Evolutionary conservation across 352 stramenopile genomes (phyloP), one percentile per base, ranked within the genome.

Genomic region (Phytopythium montanum): DNA sequence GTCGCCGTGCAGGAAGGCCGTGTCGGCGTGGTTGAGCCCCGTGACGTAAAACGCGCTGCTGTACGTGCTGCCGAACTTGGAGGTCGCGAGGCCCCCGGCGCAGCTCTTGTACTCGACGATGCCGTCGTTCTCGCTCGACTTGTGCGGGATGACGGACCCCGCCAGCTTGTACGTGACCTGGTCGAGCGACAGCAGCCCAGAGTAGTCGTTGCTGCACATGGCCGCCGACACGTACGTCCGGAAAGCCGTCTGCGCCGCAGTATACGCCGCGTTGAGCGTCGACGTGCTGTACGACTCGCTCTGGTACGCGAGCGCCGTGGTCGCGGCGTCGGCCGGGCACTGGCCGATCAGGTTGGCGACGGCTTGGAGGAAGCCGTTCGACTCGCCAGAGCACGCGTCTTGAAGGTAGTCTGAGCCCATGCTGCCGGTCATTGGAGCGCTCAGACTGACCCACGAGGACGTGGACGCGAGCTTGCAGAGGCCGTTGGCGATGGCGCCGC

Each of bases 21-120:
- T 75, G 53, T 87, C 77, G 4, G 62, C 50, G 61, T 87, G 77
- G 54, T 85, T 83, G n/a, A 87, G 44, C 36, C 70, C 34, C 1
- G 72, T 62, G 29, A 59, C 56, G 68, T 83, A 87, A 59, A 72
- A 76, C 5, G 28, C 52, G 38, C 69, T 61, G 26, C 21, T 61
- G 61, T 78, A 75, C n/a, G 41, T 69, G 39, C 48, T 65, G 16
- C 61, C 63, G 26, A 83, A 81, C 49, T 69, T 69, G 36, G 60
- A 70, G 10, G 49, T 57, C 26, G 65, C 61, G 0, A 82, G 25
- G 19, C 65, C 68, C 7, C 54, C 65, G 16, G 62, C 56, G 36
- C 72, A 81, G 65, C 75, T 85, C 36, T 76, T 36, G 55, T 71
- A 81, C 64, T 79, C 70, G 5, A 85, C 65, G n/a, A 71, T 12